These are phyloP conservation scores for Ulota crispa DNA, from an alignment of 225 moss, liverwort and hornwort species.

Conservation along the genomic window DNA sequence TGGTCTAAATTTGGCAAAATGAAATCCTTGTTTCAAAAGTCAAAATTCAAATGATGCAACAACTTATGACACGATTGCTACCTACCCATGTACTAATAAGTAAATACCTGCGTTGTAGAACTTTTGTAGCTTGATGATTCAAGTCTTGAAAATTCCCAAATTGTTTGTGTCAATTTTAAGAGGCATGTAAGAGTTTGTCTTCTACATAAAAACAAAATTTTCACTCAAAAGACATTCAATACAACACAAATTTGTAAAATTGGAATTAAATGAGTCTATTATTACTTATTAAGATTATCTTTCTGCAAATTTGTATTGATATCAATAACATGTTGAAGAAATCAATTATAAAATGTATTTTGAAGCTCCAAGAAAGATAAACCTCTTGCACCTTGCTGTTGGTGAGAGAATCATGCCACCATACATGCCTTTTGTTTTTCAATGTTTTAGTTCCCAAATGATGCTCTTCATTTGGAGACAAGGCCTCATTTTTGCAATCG, in stretches of 20 bases:
- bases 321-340: background rate
- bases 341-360: background rate
- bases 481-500: background rate
- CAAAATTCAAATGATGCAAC: background rate
- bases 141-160: conserved; percentile 32
- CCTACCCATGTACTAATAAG: background rate
- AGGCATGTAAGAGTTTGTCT: conserved; percentile 13
- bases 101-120: conserved; percentile 45
- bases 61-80: background rate
- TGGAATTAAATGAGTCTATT: background rate
- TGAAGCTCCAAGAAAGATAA: background rate
- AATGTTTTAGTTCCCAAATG: background rate
- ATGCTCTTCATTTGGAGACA: background rate
- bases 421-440: conserved; percentile 19
- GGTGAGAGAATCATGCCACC: conserved; percentile 13
- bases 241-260: background rate
- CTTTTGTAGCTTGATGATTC: conserved; percentile 38
- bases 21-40: background rate
- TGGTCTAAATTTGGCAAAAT: background rate
- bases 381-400: conserved; percentile 23
- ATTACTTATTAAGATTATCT: background rate
- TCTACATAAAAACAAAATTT: conserved; percentile 14
- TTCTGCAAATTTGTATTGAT: background rate
- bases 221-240: background rate
- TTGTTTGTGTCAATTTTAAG: background rate